Evolutionary conservation across 768 basidiomycete genomes (phyloP).

Genomic region (Termitomyces sp.): DNA sequence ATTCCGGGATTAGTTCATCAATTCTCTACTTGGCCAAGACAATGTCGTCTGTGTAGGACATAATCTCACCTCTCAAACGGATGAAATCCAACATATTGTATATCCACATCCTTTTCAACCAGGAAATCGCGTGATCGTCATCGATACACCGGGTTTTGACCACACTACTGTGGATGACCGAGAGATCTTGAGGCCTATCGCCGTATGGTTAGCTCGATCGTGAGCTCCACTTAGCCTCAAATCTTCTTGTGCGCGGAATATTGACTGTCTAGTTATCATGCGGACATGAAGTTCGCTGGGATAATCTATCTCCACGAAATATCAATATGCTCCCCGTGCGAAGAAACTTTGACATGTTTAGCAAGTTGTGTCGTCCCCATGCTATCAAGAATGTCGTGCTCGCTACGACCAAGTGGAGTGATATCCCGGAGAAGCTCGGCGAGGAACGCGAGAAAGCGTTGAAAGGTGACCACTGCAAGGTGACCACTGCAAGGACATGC

Average conservation of each 20-base stretch:
- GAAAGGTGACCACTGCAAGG: constrained; percentile 12
- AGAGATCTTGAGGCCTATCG: constrained; percentile 18
- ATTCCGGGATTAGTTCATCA: constrained; percentile 18
- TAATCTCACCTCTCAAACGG: constrained; percentile 14
- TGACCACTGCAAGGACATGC: constrained; percentile 13
- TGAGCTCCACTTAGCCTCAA: not conserved
- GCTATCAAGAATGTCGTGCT: constrained; percentile 44
- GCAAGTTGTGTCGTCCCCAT: constrained; percentile 42
- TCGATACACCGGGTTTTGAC: constrained; percentile 21
- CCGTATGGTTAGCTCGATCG: constrained; percentile 18
- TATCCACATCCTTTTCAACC: constrained; percentile 10
- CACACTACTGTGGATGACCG: constrained; percentile 17
- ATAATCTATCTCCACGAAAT: constrained; percentile 28
- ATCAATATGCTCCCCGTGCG: constrained; percentile 33
- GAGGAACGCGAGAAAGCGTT: constrained; percentile 9
- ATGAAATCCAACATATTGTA: constrained; percentile 15
- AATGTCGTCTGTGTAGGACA: constrained; percentile 10
- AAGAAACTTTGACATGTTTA: constrained; percentile 45
- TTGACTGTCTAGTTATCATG: constrained; percentile 18
- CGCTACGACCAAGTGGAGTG: constrained; percentile 48
- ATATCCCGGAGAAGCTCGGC: constrained; percentile 19
- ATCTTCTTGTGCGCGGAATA: not conserved
- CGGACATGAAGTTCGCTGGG: constrained; percentile 21
- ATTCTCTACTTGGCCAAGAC: constrained; percentile 15
- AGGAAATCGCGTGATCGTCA: constrained; percentile 12